Conservation (phyloP, 345 rosid genomes). For the Eucalyptus sp. region DNA sequence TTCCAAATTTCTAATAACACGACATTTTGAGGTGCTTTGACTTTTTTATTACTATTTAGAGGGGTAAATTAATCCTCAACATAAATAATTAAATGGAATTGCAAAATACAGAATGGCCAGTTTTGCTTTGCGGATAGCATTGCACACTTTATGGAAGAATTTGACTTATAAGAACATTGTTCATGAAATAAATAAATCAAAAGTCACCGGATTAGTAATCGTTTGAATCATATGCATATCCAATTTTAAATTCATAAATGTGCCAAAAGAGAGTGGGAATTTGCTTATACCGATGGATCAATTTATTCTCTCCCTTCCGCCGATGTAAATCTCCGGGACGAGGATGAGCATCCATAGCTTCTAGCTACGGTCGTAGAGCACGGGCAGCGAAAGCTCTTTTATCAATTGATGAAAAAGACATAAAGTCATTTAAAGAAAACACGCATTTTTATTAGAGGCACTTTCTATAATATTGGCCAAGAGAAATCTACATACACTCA, state of each 20-base stretch:
- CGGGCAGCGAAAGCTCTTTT: rapidly evolving
- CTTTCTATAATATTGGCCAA: background rate
- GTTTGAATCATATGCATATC: background rate
- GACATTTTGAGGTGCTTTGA: background rate
- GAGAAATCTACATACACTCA: background rate
- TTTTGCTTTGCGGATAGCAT: too few species aligned
- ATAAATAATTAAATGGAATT: too few species aligned
- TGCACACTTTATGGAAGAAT: background rate
- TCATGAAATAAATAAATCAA: too few species aligned
- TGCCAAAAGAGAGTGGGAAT: background rate
- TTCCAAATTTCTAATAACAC: background rate
- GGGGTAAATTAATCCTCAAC: background rate
- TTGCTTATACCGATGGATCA: background rate
- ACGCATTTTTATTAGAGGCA: background rate
- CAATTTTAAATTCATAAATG: background rate
- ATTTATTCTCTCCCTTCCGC: background rate
- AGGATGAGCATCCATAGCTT: conserved; percentile 2
- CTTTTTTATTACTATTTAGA: background rate
- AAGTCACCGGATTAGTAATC: background rate
- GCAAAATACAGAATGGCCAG: too few species aligned
- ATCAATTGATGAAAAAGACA: background rate
- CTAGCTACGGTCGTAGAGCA: too few species aligned
- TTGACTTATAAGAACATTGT: background rate
- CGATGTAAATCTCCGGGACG: background rate
- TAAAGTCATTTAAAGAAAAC: background rate